These are phyloP conservation scores for Malassezia furfur DNA, from an alignment of 1,284 basidiomycete genomes.

Conservation along the genomic window DNA sequence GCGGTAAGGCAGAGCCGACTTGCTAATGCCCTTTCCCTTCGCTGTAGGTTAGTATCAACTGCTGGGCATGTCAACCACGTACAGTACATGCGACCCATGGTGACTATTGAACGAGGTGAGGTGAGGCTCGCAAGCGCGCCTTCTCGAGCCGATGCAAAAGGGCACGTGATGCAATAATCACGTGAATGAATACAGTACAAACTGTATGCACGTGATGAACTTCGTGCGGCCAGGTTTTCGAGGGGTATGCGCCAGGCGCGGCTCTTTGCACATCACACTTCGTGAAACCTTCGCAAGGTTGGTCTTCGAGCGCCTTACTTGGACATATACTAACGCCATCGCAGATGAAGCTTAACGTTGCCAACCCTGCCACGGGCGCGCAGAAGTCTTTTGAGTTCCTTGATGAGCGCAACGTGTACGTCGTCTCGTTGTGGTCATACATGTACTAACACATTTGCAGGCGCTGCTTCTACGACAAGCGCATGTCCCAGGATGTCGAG, in stretches of 20 bases:
- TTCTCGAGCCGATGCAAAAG: not conserved
- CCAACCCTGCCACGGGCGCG: constrained; percentile 84
- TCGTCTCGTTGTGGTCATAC: not conserved
- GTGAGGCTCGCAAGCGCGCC: not conserved
- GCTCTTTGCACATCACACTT: constrained; percentile 14
- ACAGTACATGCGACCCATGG: constrained; percentile 48
- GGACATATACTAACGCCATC: constrained; percentile 20
- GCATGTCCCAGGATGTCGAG: constrained; percentile 87
- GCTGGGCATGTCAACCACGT: constrained; percentile 17
- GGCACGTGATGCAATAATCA: not conserved
- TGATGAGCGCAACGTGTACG: constrained; percentile 71
- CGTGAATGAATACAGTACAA: constrained; percentile 9
- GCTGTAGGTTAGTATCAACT: constrained; percentile 15
- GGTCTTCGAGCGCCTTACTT: constrained; percentile 55
- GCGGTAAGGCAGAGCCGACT: constrained; percentile 94
- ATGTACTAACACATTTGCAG: constrained; percentile 12
- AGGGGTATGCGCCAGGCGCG: not conserved
- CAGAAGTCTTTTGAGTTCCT: constrained; percentile 89
- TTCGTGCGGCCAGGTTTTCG: constrained; percentile 11
- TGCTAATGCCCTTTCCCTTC: constrained; percentile 52
- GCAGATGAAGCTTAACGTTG: constrained; percentile 90
- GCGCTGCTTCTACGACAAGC: constrained; percentile 92
- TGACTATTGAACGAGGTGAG: constrained; percentile 12
- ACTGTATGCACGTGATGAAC: constrained; percentile 14
- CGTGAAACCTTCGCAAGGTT: constrained; percentile 19